A percentile compares a stretch with the other conserved stretches of the same genome.
Evolutionary conservation across 768 basidiomycete species (phyloP).

Genomic region (Postia placenta): DNA sequence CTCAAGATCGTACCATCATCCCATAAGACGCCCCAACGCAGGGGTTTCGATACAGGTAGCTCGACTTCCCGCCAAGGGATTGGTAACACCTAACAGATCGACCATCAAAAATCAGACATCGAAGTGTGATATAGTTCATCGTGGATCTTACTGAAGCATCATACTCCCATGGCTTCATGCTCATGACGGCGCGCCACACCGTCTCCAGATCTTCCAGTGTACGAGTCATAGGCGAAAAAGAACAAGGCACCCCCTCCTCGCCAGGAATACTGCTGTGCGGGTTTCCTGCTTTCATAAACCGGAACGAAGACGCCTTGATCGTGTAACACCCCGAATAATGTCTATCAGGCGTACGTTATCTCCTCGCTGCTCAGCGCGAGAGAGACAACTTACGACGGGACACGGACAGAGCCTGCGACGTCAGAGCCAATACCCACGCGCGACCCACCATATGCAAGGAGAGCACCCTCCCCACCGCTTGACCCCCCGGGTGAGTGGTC

Average conservation of each 20-base stretch:
- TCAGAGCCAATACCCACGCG: slow-evolving; percentile 45
- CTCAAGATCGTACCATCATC: slow-evolving; percentile 36
- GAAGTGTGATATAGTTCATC: no score
- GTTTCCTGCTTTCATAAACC: slow-evolving; percentile 33
- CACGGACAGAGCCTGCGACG: slow-evolving; percentile 43
- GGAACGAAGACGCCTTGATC: slow-evolving; percentile 32
- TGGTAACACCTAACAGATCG: slow-evolving; percentile 30
- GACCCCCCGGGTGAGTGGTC: slow-evolving; percentile 39
- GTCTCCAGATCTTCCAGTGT: slow-evolving; percentile 37
- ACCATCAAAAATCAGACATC: neutral
- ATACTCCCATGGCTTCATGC: slow-evolving; percentile 37
- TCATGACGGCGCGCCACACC: slow-evolving; percentile 37
- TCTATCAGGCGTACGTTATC: neutral
- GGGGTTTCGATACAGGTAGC: slow-evolving; percentile 21
- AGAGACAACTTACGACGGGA: slow-evolving; percentile 35
- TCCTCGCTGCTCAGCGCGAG: slow-evolving; percentile 15
- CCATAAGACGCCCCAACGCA: slow-evolving; percentile 38
- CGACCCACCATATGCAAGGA: slow-evolving; percentile 40
- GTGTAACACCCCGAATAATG: slow-evolving; percentile 37
- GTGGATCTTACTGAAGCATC: slow-evolving; percentile 31
- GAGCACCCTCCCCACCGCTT: slow-evolving; percentile 45
- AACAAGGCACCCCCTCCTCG: slow-evolving; percentile 31
- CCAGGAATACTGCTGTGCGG: slow-evolving; percentile 32
- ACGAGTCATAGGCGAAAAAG: slow-evolving; percentile 40
- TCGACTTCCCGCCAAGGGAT: slow-evolving; percentile 35